Evolutionary conservation across 176 grass and related monocot genomes (phyloP), one percentile per base, ranked within the genome.

Genomic region (Musa beccarii): DNA sequence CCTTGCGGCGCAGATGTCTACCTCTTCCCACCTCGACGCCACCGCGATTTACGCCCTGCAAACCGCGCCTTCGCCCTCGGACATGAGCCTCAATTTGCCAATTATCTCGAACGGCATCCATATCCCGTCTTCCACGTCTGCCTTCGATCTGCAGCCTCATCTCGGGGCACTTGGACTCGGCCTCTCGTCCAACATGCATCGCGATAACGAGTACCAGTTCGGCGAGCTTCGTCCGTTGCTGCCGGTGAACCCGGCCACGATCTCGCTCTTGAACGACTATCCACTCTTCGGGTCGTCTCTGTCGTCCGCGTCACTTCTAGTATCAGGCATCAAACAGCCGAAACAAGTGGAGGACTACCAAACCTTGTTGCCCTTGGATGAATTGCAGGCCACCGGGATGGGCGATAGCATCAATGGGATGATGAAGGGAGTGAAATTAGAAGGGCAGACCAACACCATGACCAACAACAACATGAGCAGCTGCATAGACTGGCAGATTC

Each of bases 301-400:
- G 59, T 28, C 52, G 12, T 23, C 73, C 8, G 23, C 73, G 2
- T 75, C 53, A 8, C 73, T 59, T 50, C 73, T 75, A 5, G 19
- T 61, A 9, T 59, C 54, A 13, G 24, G 53, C 26, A 12, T 50
- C 11, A 61, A 50, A 24, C 53, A 75, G 7, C 53, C 73, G 10
- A 75, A 59, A 28, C 54, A 75, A 25, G 54, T 49, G 53, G 73
- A 75, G 73, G 54, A 75, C 73, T 75, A 75, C 26, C 73, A 50
- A 43, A 9, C 22, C 24, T 25, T 75, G 24, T 19, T 75, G 2
- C 28, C 25, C 14, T 49, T 25, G 54, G 54, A 75, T 1, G 73
- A 75, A 17, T 25, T 61, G 54, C 53, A 43, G 11, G 73, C 73
- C 11, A 1, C 54, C 10, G 73, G 13, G 26, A 59, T 59, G 16